phyloP scores from a whole-genome alignment of 441 rosid species.

The Omphalea diandra region DNA sequence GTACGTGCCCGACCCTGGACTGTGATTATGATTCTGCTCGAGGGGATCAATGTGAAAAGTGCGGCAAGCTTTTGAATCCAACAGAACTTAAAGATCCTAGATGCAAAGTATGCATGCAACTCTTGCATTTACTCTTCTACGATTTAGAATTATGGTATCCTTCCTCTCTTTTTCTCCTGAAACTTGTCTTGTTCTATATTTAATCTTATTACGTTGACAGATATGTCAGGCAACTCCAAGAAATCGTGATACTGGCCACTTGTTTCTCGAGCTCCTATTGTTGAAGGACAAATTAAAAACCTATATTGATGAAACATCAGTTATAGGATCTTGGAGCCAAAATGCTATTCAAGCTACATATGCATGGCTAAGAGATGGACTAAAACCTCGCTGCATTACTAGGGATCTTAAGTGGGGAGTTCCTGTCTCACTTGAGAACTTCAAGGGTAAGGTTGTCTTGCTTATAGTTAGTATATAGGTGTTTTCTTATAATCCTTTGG shows the following conservation, averaged over 20 bases:
- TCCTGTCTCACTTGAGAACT: conserved; percentile 79
- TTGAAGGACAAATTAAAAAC: conserved; percentile 60
- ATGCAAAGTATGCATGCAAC: conserved; percentile 50
- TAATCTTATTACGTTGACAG: conserved; percentile 7
- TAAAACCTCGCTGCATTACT: conserved; percentile 72
- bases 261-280: conserved; percentile 80
- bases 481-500: not conserved
- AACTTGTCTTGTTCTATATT: not conserved
- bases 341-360: conserved; percentile 79
- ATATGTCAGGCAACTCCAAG: conserved; percentile 55
- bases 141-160: not conserved
- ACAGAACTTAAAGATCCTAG: conserved; percentile 75
- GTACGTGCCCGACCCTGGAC: conserved; percentile 58
- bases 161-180: not conserved
- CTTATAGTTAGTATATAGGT: not conserved
- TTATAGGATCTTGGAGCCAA: conserved; percentile 80
- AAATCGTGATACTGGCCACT: conserved; percentile 64
- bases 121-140: not conserved
- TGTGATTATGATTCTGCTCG: conserved; percentile 80
- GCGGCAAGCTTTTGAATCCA: conserved; percentile 84
- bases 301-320: conserved; percentile 62
- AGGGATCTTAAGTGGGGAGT: conserved; percentile 96
- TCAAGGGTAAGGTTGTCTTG: conserved; percentile 52
- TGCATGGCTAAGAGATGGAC: conserved; percentile 84
- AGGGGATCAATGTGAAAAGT: conserved; percentile 88